Percentiles rank a stretch among this genome's conserved stretches.
phyloP scores from a whole-genome alignment of 2,329 filamentous ascomycete genomes.

The Fusarium albosuccineum region DNA sequence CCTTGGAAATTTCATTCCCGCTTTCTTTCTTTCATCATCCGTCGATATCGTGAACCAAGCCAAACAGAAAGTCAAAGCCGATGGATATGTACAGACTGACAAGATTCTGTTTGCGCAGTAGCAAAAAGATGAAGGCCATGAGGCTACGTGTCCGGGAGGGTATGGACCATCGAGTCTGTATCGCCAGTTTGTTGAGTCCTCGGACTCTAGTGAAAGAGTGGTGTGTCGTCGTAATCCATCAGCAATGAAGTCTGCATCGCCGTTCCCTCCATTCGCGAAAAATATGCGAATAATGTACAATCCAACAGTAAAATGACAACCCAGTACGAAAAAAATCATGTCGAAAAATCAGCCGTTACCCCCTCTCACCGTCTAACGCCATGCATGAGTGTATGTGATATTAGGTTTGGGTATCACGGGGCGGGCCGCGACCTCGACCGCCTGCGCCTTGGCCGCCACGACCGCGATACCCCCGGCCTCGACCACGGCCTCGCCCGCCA shows the following conservation, averaged over 20 bases:
- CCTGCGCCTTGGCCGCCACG: slow-evolving; percentile 52
- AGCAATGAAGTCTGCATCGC: slow-evolving; percentile 52
- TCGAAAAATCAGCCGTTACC: slow-evolving; percentile 44
- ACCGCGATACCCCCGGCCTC: slow-evolving; percentile 56
- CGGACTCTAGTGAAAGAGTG: slow-evolving; percentile 30
- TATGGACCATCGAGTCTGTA: slow-evolving; percentile 37
- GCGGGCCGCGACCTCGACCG: slow-evolving; percentile 54
- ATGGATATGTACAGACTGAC: slow-evolving; percentile 48
- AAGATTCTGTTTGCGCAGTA: slow-evolving; percentile 37
- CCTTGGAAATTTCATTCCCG: slow-evolving; percentile 41
- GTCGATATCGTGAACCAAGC: slow-evolving; percentile 48
- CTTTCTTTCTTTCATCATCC: slow-evolving; percentile 45
- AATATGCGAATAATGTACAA: slow-evolving; percentile 59
- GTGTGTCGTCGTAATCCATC: slow-evolving; percentile 47
- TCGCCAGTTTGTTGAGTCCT: slow-evolving; percentile 30
- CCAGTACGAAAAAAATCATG: slow-evolving; percentile 50
- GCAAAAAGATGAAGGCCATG: slow-evolving; percentile 41
- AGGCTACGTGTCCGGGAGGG: slow-evolving; percentile 31
- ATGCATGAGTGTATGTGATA: slow-evolving; percentile 44
- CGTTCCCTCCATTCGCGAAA: slow-evolving; percentile 54
- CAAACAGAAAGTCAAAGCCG: slow-evolving; percentile 50
- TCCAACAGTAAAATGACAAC: slow-evolving; percentile 53
- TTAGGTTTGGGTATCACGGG: slow-evolving; percentile 54
- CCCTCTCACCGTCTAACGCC: slow-evolving; percentile 45
- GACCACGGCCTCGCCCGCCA: slow-evolving; percentile 54